phyloP scores from a whole-genome alignment of 208 protist genomes.

The Crithidia mellificae region DNA sequence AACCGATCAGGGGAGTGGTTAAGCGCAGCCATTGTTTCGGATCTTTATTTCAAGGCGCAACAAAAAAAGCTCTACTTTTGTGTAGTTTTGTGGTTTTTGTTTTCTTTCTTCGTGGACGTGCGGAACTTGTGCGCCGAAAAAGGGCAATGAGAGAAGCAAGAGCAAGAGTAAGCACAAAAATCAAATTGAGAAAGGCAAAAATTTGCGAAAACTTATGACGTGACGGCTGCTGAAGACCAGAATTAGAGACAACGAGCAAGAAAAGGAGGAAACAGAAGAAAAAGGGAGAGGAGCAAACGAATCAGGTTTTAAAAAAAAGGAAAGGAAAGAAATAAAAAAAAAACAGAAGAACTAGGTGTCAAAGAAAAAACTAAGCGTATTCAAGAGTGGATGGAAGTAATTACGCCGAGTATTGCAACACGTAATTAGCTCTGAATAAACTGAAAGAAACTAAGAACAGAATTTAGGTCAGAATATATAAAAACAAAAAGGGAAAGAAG shows the following conservation, averaged over 20 bases:
- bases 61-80: too few species aligned
- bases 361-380: too few species aligned
- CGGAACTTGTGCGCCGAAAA: too few species aligned
- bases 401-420: neutral
- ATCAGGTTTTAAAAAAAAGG: neutral
- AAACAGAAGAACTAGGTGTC: slow-evolving; percentile 4
- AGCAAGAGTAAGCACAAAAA: too few species aligned
- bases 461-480: neutral
- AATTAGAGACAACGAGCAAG: too few species aligned
- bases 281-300: neutral
- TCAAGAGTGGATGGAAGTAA: neutral
- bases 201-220: too few species aligned
- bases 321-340: slow-evolving; percentile 7
- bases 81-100: too few species aligned
- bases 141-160: too few species aligned
- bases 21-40: slow-evolving; percentile 16
- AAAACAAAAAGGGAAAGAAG: neutral
- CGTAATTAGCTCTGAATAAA: neutral
- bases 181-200: too few species aligned
- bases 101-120: too few species aligned
- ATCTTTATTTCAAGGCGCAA: too few species aligned
- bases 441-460: neutral
- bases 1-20: slow-evolving; percentile 65
- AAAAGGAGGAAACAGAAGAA: too few species aligned
- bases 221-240: neutral